A percentile compares a stretch with the other conserved stretches of the same genome.
phyloP scores from a whole-genome alignment of 345 rosid genomes.

The Hibiscus mutabilis region DNA sequence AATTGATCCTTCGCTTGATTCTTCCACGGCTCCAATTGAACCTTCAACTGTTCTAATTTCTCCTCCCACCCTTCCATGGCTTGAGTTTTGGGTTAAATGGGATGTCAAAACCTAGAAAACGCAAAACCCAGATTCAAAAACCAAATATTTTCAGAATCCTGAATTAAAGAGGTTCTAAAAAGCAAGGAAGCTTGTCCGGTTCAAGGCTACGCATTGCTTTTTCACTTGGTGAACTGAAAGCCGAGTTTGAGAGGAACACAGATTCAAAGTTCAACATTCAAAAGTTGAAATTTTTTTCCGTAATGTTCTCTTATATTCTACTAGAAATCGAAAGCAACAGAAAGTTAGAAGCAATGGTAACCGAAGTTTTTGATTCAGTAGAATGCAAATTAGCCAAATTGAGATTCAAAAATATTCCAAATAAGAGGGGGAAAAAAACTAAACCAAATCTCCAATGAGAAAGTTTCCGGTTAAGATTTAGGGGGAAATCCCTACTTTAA shows the following conservation, averaged over 20 bases:
- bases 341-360: background rate
- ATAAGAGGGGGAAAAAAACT: background rate
- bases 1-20: slow-evolving; percentile 15
- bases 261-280: background rate
- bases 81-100: slow-evolving; percentile 2
- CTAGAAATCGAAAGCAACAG: background rate
- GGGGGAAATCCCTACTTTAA: background rate
- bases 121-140: slow-evolving; percentile 7
- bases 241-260: background rate
- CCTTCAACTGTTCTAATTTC: slow-evolving; percentile 19
- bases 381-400: background rate
- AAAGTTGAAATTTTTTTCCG: background rate
- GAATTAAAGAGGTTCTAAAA: background rate
- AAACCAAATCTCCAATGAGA: slow-evolving; percentile 6
- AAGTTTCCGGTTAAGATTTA: background rate
- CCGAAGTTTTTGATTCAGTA: background rate
- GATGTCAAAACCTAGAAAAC: slow-evolving; percentile 8
- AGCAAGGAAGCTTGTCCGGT: background rate
- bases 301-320: background rate
- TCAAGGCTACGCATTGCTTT: background rate
- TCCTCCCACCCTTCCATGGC: slow-evolving; percentile 39
- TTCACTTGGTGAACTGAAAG: background rate
- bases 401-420: background rate
- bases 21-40: background rate
- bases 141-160: background rate